phyloP scores from a whole-genome alignment of 805 yeast genomes.

The Saccharomycopsis fodiens region DNA sequence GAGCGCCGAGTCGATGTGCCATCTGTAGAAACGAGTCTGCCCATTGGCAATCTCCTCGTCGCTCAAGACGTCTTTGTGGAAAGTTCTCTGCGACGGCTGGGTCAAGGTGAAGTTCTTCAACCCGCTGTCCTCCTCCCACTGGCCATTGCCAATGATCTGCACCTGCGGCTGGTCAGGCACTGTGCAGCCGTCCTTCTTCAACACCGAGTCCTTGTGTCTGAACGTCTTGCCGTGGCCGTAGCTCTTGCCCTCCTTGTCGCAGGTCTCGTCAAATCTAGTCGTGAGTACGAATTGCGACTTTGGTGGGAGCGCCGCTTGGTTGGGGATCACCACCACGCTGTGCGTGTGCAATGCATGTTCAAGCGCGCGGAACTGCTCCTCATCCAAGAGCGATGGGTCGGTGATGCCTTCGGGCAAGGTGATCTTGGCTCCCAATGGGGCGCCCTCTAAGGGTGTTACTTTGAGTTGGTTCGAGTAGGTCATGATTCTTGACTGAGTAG shows the following conservation, averaged over 20 bases:
- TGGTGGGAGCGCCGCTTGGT: slow-evolving; percentile 61
- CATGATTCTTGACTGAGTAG: background rate
- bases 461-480: slow-evolving; percentile 22
- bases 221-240: slow-evolving; percentile 85
- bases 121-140: slow-evolving; percentile 46
- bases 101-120: slow-evolving; percentile 50
- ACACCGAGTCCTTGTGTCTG: slow-evolving; percentile 56
- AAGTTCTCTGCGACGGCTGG: slow-evolving; percentile 78
- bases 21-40: slow-evolving; percentile 78
- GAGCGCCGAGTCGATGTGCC: slow-evolving; percentile 91
- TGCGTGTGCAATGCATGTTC: slow-evolving; percentile 59
- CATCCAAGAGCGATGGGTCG: slow-evolving; percentile 64
- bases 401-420: slow-evolving; percentile 58
- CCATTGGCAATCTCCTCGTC: slow-evolving; percentile 52
- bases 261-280: slow-evolving; percentile 68
- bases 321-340: slow-evolving; percentile 69
- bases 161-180: slow-evolving; percentile 84
- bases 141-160: slow-evolving; percentile 79
- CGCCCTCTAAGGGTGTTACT: slow-evolving; percentile 39
- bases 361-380: slow-evolving; percentile 54
- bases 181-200: slow-evolving; percentile 72
- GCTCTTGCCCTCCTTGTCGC: slow-evolving; percentile 40
- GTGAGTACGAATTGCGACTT: slow-evolving; percentile 71
- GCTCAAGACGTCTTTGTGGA: slow-evolving; percentile 62
- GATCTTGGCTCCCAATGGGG: slow-evolving; percentile 65